phyloP scores from a whole-genome alignment of 2,329 filamentous ascomycete genomes.

The Venturia carpophila region DNA sequence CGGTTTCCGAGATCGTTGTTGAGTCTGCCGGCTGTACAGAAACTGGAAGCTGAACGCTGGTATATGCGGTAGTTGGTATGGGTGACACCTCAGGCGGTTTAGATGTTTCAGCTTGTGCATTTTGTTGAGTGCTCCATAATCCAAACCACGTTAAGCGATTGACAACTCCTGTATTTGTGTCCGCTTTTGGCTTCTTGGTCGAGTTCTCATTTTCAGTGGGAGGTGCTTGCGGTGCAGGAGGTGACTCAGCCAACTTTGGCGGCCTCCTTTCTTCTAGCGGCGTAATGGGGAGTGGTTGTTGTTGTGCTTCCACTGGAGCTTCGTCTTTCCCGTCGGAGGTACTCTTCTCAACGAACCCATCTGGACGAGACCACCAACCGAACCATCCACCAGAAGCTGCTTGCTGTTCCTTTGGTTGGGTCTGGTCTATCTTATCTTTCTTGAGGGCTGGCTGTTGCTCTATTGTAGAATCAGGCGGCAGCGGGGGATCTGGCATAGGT shows the following conservation, averaged over 20 bases:
- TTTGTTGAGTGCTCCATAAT: constrained; percentile 42
- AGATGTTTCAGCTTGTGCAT: constrained; percentile 25
- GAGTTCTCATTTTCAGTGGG: background rate
- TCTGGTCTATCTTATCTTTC: constrained; percentile 11
- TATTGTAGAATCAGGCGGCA: constrained; percentile 35
- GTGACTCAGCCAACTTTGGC: constrained; percentile 2
- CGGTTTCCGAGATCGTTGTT: constrained; percentile 19
- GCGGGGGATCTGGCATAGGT: constrained; percentile 32
- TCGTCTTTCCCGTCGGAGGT: constrained; percentile 19
- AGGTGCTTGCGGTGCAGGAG: background rate
- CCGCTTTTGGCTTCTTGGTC: constrained; percentile 14
- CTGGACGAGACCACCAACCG: constrained; percentile 45
- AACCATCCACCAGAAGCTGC: constrained; percentile 33
- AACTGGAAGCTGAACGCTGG: background rate
- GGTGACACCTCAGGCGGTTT: background rate
- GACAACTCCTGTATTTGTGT: constrained; percentile 23
- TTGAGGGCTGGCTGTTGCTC: constrained; percentile 20
- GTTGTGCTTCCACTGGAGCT: constrained; percentile 9
- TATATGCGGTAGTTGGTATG: background rate
- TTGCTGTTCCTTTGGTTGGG: constrained; percentile 16
- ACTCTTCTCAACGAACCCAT: constrained; percentile 32
- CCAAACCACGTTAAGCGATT: constrained; percentile 41
- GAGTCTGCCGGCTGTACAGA: constrained; percentile 16
- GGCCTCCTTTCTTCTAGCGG: constrained; percentile 10
- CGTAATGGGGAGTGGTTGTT: constrained; percentile 13